A percentile compares a stretch with the other conserved stretches of the same genome.
Conservation (phyloP, 78 protist species). For the Pigoraptor vietnamica region DNA sequence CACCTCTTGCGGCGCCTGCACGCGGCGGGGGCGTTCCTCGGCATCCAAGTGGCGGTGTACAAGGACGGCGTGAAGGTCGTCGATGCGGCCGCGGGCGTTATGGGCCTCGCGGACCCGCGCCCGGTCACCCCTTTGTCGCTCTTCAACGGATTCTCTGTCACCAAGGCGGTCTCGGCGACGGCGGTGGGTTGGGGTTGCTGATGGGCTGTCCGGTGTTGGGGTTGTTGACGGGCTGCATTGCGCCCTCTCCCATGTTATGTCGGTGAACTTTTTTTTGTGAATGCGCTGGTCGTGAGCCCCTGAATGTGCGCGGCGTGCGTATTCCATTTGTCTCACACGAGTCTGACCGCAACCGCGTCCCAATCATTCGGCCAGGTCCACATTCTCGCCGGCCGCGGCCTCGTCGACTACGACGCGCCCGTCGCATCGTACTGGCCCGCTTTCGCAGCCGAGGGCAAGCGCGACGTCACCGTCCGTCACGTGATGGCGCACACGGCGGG, state of each 20-base stretch:
- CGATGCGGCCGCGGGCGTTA: background rate
- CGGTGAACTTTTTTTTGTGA: no score
- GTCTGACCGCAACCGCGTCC: no score
- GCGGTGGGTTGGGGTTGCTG: background rate
- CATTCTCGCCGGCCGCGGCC: background rate
- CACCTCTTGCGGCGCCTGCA: background rate
- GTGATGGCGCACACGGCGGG: background rate
- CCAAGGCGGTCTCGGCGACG: slow-evolving; percentile 1
- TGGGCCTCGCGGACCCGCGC: background rate
- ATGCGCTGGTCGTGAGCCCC: no score
- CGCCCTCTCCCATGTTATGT: no score
- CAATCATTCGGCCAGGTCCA: no score
- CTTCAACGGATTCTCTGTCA: slow-evolving; percentile 14
- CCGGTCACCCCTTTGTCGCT: background rate
- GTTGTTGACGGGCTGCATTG: no score
- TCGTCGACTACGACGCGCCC: background rate
- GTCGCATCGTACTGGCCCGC: background rate
- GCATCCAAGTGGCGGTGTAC: slow-evolving; percentile 10
- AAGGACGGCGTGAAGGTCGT: background rate
- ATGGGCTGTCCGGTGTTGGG: background rate
- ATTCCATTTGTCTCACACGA: no score
- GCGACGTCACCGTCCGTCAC: background rate
- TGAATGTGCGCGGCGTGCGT: no score
- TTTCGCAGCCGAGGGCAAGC: background rate
- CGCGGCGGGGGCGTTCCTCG: background rate